A percentile compares a stretch with the other conserved stretches of the same genome.
Evolutionary conservation across 2,329 filamentous ascomycete genomes (phyloP).

Genomic region (Rasamsonia emersonii): DNA sequence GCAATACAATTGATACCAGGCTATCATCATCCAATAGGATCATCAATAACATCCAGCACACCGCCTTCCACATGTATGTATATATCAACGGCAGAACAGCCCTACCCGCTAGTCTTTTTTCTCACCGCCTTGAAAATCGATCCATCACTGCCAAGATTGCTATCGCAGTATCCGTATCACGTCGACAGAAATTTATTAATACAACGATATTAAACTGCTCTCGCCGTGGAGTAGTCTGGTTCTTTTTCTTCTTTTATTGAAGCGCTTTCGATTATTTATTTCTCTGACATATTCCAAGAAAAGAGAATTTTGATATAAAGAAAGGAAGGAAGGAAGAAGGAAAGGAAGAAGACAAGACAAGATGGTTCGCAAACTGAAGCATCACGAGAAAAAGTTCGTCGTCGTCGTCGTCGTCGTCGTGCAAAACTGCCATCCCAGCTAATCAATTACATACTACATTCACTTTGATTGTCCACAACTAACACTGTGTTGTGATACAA

Average conservation of each 20-base stretch:
- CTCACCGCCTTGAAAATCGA: no score
- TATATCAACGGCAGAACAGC: no score
- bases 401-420: not conserved
- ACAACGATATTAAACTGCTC: not conserved
- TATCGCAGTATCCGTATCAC: not conserved
- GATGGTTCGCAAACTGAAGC: slow-evolving; percentile 96
- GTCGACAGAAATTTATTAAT: not conserved
- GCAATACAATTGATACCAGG: no score
- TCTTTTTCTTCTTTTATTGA: not conserved
- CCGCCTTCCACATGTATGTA: no score
- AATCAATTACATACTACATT: slow-evolving; percentile 4
- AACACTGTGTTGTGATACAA: not conserved
- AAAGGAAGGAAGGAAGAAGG: slow-evolving; percentile 2
- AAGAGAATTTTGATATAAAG: no score
- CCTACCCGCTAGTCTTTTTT: no score
- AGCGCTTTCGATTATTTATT: no score
- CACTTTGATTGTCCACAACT: slow-evolving; percentile 3
- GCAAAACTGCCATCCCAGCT: slow-evolving; percentile 5
- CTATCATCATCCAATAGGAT: no score
- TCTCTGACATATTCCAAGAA: no score
- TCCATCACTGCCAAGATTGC: not conserved
- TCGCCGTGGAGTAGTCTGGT: no score
- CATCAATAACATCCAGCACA: no score
- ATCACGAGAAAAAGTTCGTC: slow-evolving; percentile 77
- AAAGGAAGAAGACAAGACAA: no score